Evolutionary conservation across 306 rosid species (phyloP).

Genomic region (Psophocarpus tetragonolobus): DNA sequence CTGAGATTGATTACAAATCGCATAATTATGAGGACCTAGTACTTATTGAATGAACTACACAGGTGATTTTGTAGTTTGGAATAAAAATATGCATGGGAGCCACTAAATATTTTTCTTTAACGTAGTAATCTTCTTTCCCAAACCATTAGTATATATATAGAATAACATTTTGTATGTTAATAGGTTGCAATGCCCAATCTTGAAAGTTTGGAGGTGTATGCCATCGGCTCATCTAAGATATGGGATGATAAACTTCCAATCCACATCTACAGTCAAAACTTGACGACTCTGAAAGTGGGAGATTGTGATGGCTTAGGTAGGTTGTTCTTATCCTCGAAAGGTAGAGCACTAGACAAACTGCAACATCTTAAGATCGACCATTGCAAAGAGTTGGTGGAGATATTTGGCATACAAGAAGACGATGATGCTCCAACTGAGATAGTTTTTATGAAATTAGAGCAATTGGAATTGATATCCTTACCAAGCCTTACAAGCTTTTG

Average conservation of each 20-base stretch:
- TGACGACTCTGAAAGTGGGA: not conserved
- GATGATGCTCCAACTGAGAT: not conserved
- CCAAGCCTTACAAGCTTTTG: not conserved
- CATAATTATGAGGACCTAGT: too few relatives aligned
- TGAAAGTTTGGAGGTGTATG: not conserved
- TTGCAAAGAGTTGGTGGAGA: not conserved
- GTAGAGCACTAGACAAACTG: not conserved
- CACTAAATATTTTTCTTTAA: not conserved
- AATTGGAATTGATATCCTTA: not conserved
- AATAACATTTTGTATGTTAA: not conserved
- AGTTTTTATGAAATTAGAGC: not conserved
- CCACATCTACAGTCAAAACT: not conserved
- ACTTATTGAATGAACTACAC: too few relatives aligned
- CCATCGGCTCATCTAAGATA: not conserved
- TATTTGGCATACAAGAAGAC: too few relatives aligned
- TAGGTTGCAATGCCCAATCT: not conserved
- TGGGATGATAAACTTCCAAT: not conserved
- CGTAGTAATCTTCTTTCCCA: not conserved
- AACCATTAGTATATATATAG: not conserved
- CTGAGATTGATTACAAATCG: too few relatives aligned
- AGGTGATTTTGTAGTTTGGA: too few relatives aligned
- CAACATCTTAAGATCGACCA: not conserved
- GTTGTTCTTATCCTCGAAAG: not conserved
- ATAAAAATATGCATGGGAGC: too few relatives aligned
- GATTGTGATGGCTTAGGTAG: not conserved